Percentiles rank a stretch among this genome's conserved stretches.
Conservation (phyloP, 1,139 yeast genomes). For the Arxiozyma slooffiae region DNA sequence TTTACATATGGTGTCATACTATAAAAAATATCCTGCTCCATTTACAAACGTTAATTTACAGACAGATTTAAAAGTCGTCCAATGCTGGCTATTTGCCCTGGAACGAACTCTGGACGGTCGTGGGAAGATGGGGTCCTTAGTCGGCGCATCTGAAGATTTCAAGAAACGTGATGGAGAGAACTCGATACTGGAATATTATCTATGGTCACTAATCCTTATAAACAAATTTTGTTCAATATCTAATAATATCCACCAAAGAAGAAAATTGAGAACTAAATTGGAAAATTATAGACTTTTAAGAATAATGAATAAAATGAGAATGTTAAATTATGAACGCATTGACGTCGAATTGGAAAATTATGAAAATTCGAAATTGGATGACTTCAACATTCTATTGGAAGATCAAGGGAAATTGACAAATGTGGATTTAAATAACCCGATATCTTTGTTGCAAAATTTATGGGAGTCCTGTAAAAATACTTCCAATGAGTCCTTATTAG, state of each 20-base stretch:
- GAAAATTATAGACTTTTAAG: constrained; percentile 65
- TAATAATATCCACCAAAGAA: constrained; percentile 54
- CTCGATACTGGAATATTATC: constrained; percentile 68
- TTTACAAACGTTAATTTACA: constrained; percentile 15
- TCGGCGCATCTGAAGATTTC: constrained; percentile 88
- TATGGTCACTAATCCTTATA: constrained; percentile 67
- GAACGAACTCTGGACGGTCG: constrained; percentile 73
- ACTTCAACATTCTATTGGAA: constrained; percentile 54
- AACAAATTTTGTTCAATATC: constrained; percentile 64
- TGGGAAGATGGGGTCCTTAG: constrained; percentile 81
- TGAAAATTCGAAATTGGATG: constrained; percentile 57
- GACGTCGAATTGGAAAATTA: constrained; percentile 58
- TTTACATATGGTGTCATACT: constrained; percentile 41
- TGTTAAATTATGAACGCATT: constrained; percentile 53
- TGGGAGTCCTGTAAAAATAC: constrained; percentile 67
- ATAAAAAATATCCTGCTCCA: constrained; percentile 14
- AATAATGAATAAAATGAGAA: constrained; percentile 51
- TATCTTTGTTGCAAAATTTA: constrained; percentile 55
- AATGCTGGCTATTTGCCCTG: constrained; percentile 73
- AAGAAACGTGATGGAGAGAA: constrained; percentile 52
- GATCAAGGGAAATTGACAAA: constrained; percentile 42
- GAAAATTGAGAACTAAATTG: constrained; percentile 68
- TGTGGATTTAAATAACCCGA: constrained; percentile 64
- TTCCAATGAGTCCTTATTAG: constrained; percentile 59
- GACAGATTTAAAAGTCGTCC: constrained; percentile 50